Evolutionary conservation across 2,329 filamentous ascomycete genomes (phyloP), one percentile per base, ranked within the genome.

Genomic region (Aureobasidium sp.): DNA sequence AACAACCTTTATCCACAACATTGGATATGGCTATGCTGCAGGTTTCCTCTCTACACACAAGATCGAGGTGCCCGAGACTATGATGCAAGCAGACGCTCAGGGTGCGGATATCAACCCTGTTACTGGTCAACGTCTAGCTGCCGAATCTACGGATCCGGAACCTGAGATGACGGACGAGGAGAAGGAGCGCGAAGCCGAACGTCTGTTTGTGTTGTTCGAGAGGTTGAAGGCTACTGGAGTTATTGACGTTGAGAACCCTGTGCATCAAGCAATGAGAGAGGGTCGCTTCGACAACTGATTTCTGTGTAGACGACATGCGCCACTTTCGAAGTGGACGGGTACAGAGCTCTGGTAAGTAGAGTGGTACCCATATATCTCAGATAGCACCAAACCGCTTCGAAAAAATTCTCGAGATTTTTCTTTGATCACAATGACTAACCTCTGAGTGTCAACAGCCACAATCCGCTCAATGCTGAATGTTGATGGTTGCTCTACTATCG

Each of bases 21-120:
- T 99, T 13, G 94, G 94, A 0, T 99, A 96, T 70, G 94, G 94
- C 0, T 96, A 89, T 69, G 94, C 94, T 0, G 89, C 91, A 0
- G 94, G 94, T 0, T 96, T 94, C 70, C 77, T 99, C 17, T 87
- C 92, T 75, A 87, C 88, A 64, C 88, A 93, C 64, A 89, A 94
- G 60, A 84, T 97, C 13, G 80, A 86, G 0, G 78, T 96, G 23
- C 90, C 91, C 0, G 79, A 85, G 61, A 85, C 80, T 59, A 82
- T 85, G 0, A 75, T 84, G 10, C 81, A 86, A 66, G 78, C 80
- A 7, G 79, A 76, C 67, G 78, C 77, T 37, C 72, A 67, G 10
- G 47, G 54, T n/a, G 57, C 57, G 10, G 65, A 70, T 66, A 76
- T 95, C 57, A 96, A 96, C 65, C 90, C 92, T 0, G 84, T 96